Evolutionary conservation across 176 grass and related monocot genomes (phyloP).

Genomic region (Musa itinerans): DNA sequence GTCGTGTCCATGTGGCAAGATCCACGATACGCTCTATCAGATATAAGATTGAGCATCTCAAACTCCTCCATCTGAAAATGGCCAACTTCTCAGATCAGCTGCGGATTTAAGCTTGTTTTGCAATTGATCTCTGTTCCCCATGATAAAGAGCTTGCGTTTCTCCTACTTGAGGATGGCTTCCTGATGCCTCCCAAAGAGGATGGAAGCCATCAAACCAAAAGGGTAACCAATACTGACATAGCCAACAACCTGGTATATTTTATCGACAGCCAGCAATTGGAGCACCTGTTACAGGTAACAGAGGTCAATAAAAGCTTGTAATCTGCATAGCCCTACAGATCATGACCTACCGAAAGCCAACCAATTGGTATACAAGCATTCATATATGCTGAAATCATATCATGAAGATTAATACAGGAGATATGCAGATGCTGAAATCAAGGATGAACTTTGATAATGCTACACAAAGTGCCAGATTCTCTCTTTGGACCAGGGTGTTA

Average conservation of each 20-base stretch:
- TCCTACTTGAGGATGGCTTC: conserved; percentile 57
- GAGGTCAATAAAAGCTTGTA: too few relatives aligned
- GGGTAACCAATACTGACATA: conserved; percentile 44
- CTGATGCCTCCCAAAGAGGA: conserved; percentile 89
- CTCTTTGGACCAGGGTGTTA: too few relatives aligned
- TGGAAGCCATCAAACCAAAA: conserved; percentile 51
- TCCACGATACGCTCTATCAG: too few relatives aligned
- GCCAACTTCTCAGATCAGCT: conserved; percentile 65
- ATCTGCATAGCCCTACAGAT: too few relatives aligned
- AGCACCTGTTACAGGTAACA: conserved; percentile 35
- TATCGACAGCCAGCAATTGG: conserved; percentile 84
- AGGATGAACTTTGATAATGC: neutral
- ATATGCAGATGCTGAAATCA: neutral
- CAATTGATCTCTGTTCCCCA: conserved; percentile 88
- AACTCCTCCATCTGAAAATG: conserved; percentile 94
- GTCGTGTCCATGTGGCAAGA: too few relatives aligned
- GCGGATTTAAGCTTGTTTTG: conserved; percentile 47
- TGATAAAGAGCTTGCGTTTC: conserved; percentile 78
- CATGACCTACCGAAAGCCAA: too few relatives aligned
- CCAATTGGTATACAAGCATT: too few relatives aligned
- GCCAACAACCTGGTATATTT: conserved; percentile 65
- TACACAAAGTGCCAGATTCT: neutral
- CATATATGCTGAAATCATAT: too few relatives aligned
- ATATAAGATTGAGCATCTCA: conserved; percentile 64
- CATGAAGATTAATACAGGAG: neutral